A percentile compares a stretch with the other conserved stretches of the same genome.
Evolutionary conservation across 2,329 filamentous ascomycete species (phyloP).

Genomic region (Trichophyton verrucosum): DNA sequence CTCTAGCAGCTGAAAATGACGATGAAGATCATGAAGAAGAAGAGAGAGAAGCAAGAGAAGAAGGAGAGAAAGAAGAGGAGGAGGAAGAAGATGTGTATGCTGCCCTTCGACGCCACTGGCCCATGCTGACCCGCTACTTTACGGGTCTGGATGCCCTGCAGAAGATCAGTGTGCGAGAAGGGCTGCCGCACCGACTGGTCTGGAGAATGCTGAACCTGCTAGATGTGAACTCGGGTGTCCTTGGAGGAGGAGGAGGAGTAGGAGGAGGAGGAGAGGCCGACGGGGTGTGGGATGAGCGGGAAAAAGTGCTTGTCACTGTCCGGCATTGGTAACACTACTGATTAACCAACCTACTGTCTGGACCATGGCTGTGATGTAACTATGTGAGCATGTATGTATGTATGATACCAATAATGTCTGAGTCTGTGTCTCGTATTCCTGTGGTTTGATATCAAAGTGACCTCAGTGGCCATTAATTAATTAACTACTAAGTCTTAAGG

Average conservation of each 20-base stretch:
- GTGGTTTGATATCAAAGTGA: not conserved
- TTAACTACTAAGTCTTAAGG: too few relatives aligned
- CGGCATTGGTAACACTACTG: slow-evolving; percentile 50
- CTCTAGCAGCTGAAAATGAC: slow-evolving; percentile 1
- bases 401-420: too few relatives aligned
- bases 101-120: slow-evolving; percentile 52
- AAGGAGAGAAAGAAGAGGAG: too few relatives aligned
- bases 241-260: too few relatives aligned
- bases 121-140: slow-evolving; percentile 67
- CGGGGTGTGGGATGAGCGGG: slow-evolving; percentile 21
- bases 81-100: slow-evolving; percentile 1
- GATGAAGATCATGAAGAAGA: too few relatives aligned
- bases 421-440: too few relatives aligned
- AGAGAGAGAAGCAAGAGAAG: too few relatives aligned
- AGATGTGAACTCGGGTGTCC: slow-evolving; percentile 41
- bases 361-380: too few relatives aligned
- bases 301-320: slow-evolving; percentile 45
- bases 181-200: slow-evolving; percentile 64
- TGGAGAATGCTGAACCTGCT: slow-evolving; percentile 47
- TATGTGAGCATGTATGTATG: too few relatives aligned
- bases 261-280: slow-evolving; percentile 15
- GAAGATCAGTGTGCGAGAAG: slow-evolving; percentile 72
- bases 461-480: too few relatives aligned
- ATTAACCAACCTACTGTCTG: too few relatives aligned
- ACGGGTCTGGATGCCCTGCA: slow-evolving; percentile 77